Evolutionary conservation across 106 monocot genomes (phyloP), one percentile per base, ranked within the genome.

Genomic region (Cymbidium sinense): DNA sequence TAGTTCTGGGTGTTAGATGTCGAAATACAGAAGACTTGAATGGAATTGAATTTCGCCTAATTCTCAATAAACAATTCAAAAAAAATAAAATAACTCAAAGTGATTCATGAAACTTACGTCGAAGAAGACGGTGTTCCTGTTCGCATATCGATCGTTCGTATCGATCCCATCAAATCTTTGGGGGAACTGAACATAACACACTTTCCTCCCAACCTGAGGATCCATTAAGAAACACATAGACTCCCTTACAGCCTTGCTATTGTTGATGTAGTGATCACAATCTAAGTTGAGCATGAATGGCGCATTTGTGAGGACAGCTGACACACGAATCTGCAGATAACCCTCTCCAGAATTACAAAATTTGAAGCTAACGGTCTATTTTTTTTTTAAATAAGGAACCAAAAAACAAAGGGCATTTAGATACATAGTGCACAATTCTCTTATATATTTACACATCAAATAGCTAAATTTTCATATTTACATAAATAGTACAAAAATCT

Each of bases 211-310:
- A 36, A 84, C 79, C 85, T 89, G 93, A 43, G 91, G 96, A 82
- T 98, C 96, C 96, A 98, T 98, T 64, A 94, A 77, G 81, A 98
- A 98, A 67, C 96, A 98, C 96, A 98, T 98, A 20, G 96, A 86
- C 77, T 96, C 96, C 43, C 96, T 80, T 43, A 96, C 77, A 34
- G 96, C 93, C 75, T 93, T 96, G 96, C 96, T 94, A 64, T 98
- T 94, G 85, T 98, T 98, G 34, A 98, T 87, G 88, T 91, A 94
- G 81, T 94, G 94, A 78, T 94, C 94, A 72, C 94, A 94, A 50
- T 94, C 94, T 85, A 94, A 79, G 73, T 98, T 98, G 64, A 98
- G 91, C 91, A 98, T 91, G 81, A 94, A 98, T 13, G 96, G 96
- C 2, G 96, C 96, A 75, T 98, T 98, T 25, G 96, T 98, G 69